Evolutionary conservation across 495 filamentous ascomycete genomes (phyloP), one percentile per base, ranked within the genome.

Genomic region (Penicillium silybi): DNA sequence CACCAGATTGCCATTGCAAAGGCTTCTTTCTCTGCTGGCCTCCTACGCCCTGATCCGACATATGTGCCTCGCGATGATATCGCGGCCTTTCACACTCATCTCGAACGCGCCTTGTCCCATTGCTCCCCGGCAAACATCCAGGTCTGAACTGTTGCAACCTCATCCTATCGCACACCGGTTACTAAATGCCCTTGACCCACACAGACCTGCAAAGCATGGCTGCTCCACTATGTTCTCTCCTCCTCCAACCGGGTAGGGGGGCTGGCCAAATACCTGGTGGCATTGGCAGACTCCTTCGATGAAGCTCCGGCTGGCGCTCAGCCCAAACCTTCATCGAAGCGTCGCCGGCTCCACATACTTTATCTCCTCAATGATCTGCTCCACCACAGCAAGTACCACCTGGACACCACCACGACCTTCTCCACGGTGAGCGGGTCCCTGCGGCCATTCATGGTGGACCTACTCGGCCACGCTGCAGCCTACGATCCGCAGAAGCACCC

Each of bases 191-290:
- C 37, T 53, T 41, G 68, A 47, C 66, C 59, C 68, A 65, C 71
- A 74, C 65, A 96, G 91, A 87, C 80, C 73, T 91, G 88, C 78
- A 96, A 92, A 80, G 74, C 79, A 68, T 95, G 89, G 90, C 81
- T 92, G 51, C 74, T 92, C 61, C 75, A 74, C 50, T 80, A 89
- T 73, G 76, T 90, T 55, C 74, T 83, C 53, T 79, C 78, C 29
- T 93, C 90, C 47, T 66, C 83, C 32, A 77, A 80, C 50, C 83
- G 90, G 55, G 77, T 82, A 47, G 66, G 72, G 34, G 80, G 85
- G 29, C 72, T 91, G 59, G 86, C 82, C 53, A 95, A 90, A 67
- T 96, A 89, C 68, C 69, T 95, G 54, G 75, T 78, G 41, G 84
- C 85, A 16, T 71, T 92, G 49, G 75, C 87, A 37, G 74, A 74